Evolutionary conservation across 768 basidiomycete species (phyloP).

Genomic region (Cubamyces lactineus): DNA sequence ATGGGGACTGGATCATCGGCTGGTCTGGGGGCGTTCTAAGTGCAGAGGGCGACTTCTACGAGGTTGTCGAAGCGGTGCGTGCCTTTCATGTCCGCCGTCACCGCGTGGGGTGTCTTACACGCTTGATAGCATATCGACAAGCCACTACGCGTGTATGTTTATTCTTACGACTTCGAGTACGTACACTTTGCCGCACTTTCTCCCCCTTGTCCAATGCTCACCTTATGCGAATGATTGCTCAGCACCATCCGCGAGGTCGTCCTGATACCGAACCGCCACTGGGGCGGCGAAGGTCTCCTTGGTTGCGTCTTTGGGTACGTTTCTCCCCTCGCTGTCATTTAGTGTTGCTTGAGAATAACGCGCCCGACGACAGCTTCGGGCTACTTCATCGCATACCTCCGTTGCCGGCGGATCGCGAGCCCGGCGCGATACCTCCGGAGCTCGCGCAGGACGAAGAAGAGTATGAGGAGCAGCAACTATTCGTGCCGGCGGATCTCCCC

Average conservation of each 20-base stretch:
- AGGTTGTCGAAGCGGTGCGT: conserved; percentile 87
- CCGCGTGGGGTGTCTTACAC: background rate
- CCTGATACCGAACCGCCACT: conserved; percentile 92
- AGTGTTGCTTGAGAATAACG: conserved; percentile 11
- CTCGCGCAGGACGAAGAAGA: conserved; percentile 50
- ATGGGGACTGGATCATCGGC: conserved; percentile 78
- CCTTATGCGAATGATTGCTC: conserved; percentile 8
- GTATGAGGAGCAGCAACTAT: conserved; percentile 62
- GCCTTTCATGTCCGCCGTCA: background rate
- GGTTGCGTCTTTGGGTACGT: conserved; percentile 95
- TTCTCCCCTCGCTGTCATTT: conserved; percentile 9
- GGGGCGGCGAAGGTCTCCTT: conserved; percentile 95
- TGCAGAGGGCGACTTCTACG: conserved; percentile 95
- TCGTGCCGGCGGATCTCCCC: conserved; percentile 77
- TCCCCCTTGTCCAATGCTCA: conserved; percentile 17
- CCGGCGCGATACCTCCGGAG: conserved; percentile 60
- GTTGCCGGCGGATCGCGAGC: conserved; percentile 60
- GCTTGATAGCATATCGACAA: conserved; percentile 82
- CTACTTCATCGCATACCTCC: conserved; percentile 92
- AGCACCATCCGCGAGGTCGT: conserved; percentile 94
- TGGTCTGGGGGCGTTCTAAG: conserved; percentile 94
- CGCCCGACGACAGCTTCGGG: conserved; percentile 62
- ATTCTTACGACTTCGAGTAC: conserved; percentile 96
- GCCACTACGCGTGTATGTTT: conserved; percentile 92
- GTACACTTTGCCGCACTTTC: conserved; percentile 35